A percentile compares a stretch with the other conserved stretches of the same genome.
Evolutionary conservation across 1,284 basidiomycete species (phyloP).

Genomic region (Psilocybe mexicana): DNA sequence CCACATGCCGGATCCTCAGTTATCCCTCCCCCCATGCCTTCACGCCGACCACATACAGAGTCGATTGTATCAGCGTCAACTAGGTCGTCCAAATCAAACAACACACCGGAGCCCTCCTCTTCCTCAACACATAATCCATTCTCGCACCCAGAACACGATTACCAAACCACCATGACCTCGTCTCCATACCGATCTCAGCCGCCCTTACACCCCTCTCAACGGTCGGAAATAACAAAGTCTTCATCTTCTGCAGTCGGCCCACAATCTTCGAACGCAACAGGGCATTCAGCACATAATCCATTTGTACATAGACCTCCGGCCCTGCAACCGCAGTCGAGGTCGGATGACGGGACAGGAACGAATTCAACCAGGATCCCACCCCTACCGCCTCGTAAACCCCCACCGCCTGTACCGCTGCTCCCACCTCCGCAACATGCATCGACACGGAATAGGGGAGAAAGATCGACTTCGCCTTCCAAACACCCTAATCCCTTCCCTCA

Average conservation of each 20-base stretch:
- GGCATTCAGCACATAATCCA: neutral
- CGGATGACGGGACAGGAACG: constrained; percentile 10
- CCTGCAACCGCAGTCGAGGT: constrained; percentile 15
- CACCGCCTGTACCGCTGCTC: constrained; percentile 18
- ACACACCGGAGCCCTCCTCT: neutral
- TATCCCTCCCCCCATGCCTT: constrained; percentile 21
- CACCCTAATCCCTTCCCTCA: constrained; percentile 17
- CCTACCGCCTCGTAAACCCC: constrained; percentile 32
- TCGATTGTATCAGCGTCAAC: constrained; percentile 2
- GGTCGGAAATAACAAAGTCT: neutral
- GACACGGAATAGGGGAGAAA: constrained; percentile 28
- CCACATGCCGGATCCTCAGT: constrained; percentile 7
- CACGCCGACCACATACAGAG: constrained; percentile 13
- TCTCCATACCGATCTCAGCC: neutral
- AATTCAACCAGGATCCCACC: constrained; percentile 22
- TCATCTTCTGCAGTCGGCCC: no score
- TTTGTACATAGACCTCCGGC: constrained; percentile 4
- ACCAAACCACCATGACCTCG: neutral
- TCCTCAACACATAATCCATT: neutral
- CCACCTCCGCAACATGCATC: constrained; percentile 29
- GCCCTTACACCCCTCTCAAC: neutral
- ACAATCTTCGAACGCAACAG: neutral
- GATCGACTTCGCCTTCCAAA: constrained; percentile 19
- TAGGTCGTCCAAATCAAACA: neutral
- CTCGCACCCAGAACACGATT: neutral